Evolutionary conservation across 2,329 filamentous ascomycete genomes (phyloP), one percentile per base, ranked within the genome.

Genomic region (Colletotrichum godetiae): DNA sequence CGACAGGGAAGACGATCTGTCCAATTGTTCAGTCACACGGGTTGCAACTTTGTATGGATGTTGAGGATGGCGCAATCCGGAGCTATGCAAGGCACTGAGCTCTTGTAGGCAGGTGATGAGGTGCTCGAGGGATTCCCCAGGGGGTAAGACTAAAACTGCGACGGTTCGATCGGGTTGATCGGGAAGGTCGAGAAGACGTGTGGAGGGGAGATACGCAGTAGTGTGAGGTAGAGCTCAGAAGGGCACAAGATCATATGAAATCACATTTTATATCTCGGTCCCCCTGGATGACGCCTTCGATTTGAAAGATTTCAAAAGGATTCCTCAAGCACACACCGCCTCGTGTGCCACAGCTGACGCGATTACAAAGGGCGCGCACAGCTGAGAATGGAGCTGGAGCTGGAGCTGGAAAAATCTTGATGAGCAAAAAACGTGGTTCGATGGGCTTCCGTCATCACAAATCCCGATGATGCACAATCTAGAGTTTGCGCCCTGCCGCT

Each of bases 391-490:
- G 27, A 27, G 27, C 27, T 27, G 27, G 56, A 19, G 49, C 35
- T 67, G 68, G 52, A 46, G 68, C 61, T 67, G 68, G 56, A 52
- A 59, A 67, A 67, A 27, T 27, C 19, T 62, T 69, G 59, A 15
- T 61, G 46, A 74, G 68, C 33, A 64, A 63, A n/a, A 64, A 63
- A n/a, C 46, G 22, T 53, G 58, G n/a, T 73, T 74, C 73, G 69
- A 74, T 37, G 56, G 11, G 52, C 70, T 74, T 74, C 73, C 65
- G 65, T 74, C 73, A 74, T 74, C 52, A 55, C 65, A 61, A 69
- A 73, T 63, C 64, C 69, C 31, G 46, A 69, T 74, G 73, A 65
- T 70, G 70, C 66, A 60, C 56, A 55, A 70, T 49, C 46, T 56
- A 37, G 33, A 55, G 37, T 63, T 37, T 68, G 68, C 57, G 46